Percentiles rank a stretch among this genome's conserved stretches.
phyloP scores from a whole-genome alignment of 163 green algal species.

The Chlamydomonas reinhardtii region DNA sequence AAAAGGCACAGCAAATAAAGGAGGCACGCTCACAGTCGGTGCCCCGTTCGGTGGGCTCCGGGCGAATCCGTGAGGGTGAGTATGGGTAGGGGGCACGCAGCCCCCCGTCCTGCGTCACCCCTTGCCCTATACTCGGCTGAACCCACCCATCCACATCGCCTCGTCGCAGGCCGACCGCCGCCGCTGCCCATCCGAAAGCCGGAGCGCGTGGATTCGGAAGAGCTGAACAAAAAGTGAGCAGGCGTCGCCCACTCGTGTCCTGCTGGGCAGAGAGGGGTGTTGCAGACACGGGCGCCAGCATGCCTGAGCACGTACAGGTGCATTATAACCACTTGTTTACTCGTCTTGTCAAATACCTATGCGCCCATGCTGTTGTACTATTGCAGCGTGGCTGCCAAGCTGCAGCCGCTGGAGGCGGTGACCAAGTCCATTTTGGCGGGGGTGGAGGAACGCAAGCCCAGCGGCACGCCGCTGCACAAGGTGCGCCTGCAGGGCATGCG shows the following conservation, averaged over 20 bases:
- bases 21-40: constrained; percentile 12
- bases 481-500: not conserved
- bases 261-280: too few relatives aligned
- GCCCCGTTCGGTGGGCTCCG: not conserved
- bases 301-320: not conserved
- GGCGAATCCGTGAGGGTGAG: constrained; percentile 24
- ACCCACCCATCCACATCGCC: too few relatives aligned
- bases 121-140: too few relatives aligned
- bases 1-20: not conserved
- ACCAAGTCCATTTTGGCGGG: constrained; percentile 8
- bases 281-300: not conserved
- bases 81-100: too few relatives aligned
- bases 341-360: too few relatives aligned
- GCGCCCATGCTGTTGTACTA: too few relatives aligned
- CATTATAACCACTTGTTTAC: too few relatives aligned
- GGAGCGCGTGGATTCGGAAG: not conserved
- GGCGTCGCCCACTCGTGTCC: too few relatives aligned
- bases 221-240: constrained; percentile 26
- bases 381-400: constrained; percentile 33
- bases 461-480: constrained; percentile 5
- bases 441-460: constrained; percentile 42
- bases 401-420: constrained; percentile 26
- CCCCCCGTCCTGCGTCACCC: too few relatives aligned
- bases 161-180: not conserved
- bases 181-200: constrained; percentile 13